Conservation (phyloP, 1,139 yeast species). For the Pichia sp. region DNA sequence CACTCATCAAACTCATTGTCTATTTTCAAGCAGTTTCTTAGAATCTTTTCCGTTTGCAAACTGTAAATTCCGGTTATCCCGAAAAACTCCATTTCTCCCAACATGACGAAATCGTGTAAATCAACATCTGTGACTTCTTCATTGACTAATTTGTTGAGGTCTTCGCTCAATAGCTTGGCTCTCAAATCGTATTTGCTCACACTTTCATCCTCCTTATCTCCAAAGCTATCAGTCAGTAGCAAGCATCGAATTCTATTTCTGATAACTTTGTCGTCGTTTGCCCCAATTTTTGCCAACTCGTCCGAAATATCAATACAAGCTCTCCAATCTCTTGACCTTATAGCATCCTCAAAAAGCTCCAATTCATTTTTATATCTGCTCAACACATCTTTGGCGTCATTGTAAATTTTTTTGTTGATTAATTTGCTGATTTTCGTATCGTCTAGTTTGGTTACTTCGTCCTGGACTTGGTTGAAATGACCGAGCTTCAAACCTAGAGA, state of each 20-base stretch:
- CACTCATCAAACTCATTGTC: slow-evolving; percentile 64
- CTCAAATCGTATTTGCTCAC: slow-evolving; percentile 19
- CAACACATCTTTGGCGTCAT: background rate
- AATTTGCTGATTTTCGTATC: slow-evolving; percentile 1
- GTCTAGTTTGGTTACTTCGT: slow-evolving; percentile 33
- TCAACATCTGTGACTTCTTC: slow-evolving; percentile 17
- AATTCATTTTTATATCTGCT: background rate
- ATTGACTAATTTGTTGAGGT: slow-evolving; percentile 25
- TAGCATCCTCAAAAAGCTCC: slow-evolving; percentile 1
- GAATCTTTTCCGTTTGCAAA: slow-evolving; percentile 25
- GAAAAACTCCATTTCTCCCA: slow-evolving; percentile 27
- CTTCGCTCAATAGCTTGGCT: slow-evolving; percentile 21
- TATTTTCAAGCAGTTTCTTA: slow-evolving; percentile 53
- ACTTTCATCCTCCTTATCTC: slow-evolving; percentile 3
- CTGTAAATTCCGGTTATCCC: slow-evolving; percentile 16
- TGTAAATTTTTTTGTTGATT: background rate
- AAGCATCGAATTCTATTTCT: slow-evolving; percentile 29
- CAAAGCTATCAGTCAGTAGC: background rate
- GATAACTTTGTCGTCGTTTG: slow-evolving; percentile 29
- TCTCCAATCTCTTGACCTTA: slow-evolving; percentile 21
- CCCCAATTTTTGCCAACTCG: slow-evolving; percentile 29
- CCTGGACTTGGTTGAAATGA: background rate
- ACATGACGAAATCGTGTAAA: slow-evolving; percentile 21
- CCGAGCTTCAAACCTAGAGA: slow-evolving; percentile 48
- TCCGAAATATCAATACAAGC: slow-evolving; percentile 28